A percentile compares a stretch with the other conserved stretches of the same genome.
Evolutionary conservation across 2,329 filamentous ascomycete genomes (phyloP).

Genomic region (Fusarium floridanum): DNA sequence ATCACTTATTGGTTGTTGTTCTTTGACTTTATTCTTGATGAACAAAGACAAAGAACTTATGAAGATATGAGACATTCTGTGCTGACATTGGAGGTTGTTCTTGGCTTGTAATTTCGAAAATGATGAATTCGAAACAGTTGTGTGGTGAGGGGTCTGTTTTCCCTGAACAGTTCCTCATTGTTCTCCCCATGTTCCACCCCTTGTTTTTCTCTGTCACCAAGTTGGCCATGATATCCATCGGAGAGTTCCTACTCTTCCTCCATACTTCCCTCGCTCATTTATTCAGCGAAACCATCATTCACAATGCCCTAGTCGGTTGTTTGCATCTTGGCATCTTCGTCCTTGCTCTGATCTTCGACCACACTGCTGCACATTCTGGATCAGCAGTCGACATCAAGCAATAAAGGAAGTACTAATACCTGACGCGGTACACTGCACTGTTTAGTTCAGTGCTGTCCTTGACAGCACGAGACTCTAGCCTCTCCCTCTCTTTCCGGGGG

Average conservation of each 20-base stretch:
- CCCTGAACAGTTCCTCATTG: neutral
- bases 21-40: neutral
- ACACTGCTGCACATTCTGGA: neutral
- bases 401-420: neutral
- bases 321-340: neutral
- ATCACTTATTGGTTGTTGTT: neutral
- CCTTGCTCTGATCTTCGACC: neutral
- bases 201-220: neutral
- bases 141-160: neutral
- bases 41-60: neutral
- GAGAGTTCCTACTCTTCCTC: neutral
- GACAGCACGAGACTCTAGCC: neutral
- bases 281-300: neutral
- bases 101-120: neutral
- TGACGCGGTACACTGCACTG: neutral
- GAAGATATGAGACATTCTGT: neutral
- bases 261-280: rapidly evolving
- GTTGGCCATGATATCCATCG: neutral
- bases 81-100: neutral
- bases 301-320: neutral
- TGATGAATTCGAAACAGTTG: neutral
- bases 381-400: neutral
- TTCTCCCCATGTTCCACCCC: neutral
- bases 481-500: neutral
- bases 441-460: neutral